Conservation (phyloP, 1,284 basidiomycete species). For the Mycocalia duriaeana region DNA sequence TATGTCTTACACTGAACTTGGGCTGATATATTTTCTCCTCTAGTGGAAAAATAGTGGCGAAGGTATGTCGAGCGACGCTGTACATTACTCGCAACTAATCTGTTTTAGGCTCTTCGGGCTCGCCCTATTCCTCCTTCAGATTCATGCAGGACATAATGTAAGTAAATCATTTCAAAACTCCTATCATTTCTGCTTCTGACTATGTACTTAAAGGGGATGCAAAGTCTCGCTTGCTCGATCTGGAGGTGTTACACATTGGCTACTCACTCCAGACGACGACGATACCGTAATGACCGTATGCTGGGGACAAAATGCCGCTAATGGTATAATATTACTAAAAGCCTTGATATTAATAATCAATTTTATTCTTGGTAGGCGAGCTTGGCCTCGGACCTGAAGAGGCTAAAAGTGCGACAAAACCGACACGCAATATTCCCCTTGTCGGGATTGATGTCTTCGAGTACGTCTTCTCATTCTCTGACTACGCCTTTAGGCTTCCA, state of each 20-base stretch:
- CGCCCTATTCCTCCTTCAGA: constrained; percentile 79
- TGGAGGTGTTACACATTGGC: constrained; percentile 90
- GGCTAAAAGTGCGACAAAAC: constrained; percentile 86
- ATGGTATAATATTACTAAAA: constrained; percentile 52
- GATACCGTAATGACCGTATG: constrained; percentile 74
- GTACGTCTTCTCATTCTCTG: constrained; percentile 36
- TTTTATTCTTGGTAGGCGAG: constrained; percentile 41
- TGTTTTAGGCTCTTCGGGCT: constrained; percentile 63
- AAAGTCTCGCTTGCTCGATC: constrained; percentile 64
- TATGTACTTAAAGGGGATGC: constrained; percentile 49
- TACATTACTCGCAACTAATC: constrained; percentile 3
- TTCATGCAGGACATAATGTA: constrained; percentile 79
- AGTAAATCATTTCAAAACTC: constrained; percentile 15
- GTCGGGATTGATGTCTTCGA: constrained; percentile 74
- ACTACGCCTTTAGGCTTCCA: background rate
- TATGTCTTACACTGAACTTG: background rate
- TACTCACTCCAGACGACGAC: constrained; percentile 69
- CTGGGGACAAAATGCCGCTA: constrained; percentile 81
- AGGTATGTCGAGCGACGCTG: constrained; percentile 39
- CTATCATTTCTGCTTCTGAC: constrained; percentile 3
- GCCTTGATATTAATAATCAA: background rate
- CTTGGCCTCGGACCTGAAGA: constrained; percentile 78
- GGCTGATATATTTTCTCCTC: constrained; percentile 18
- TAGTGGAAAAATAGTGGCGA: constrained; percentile 93
- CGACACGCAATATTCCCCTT: constrained; percentile 67